These are phyloP conservation scores for Casaregolazyma lundiana DNA, from an alignment of 1,139 yeast genomes.

Conservation along the genomic window DNA sequence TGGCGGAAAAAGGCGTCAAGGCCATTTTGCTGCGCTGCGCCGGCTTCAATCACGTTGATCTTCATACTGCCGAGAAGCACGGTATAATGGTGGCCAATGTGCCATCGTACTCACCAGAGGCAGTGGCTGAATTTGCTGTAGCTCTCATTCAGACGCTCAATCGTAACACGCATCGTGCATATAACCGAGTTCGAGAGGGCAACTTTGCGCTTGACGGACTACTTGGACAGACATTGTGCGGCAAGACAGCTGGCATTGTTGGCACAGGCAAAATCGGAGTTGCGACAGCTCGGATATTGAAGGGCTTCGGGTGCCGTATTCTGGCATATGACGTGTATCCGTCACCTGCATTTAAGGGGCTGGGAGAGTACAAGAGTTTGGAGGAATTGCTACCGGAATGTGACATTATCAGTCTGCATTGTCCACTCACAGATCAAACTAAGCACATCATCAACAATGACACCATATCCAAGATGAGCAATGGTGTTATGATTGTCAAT, in stretches of 20 bases:
- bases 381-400: constrained; percentile 49
- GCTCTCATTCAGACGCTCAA: constrained; percentile 24
- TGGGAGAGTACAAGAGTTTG: constrained; percentile 48
- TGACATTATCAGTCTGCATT: constrained; percentile 55
- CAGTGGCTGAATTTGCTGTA: constrained; percentile 28
- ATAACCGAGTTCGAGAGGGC: constrained; percentile 25
- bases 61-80: constrained; percentile 19
- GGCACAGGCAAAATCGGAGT: constrained; percentile 76
- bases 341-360: constrained; percentile 22
- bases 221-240: constrained; percentile 41
- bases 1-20: constrained; percentile 19
- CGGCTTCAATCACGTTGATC: constrained; percentile 26
- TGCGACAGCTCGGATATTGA: constrained; percentile 54
- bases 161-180: constrained; percentile 24
- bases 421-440: constrained; percentile 55
- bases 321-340: constrained; percentile 44
- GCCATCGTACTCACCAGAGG: constrained; percentile 27
- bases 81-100: constrained; percentile 26
- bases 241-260: constrained; percentile 57
- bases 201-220: constrained; percentile 26
- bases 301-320: constrained; percentile 57
- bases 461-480: constrained; percentile 53
- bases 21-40: constrained; percentile 24
- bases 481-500: constrained; percentile 59
- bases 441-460: constrained; percentile 51